phyloP scores from a whole-genome alignment of 1,139 yeast genomes.

The Lodderomyces jiufengensis region DNA sequence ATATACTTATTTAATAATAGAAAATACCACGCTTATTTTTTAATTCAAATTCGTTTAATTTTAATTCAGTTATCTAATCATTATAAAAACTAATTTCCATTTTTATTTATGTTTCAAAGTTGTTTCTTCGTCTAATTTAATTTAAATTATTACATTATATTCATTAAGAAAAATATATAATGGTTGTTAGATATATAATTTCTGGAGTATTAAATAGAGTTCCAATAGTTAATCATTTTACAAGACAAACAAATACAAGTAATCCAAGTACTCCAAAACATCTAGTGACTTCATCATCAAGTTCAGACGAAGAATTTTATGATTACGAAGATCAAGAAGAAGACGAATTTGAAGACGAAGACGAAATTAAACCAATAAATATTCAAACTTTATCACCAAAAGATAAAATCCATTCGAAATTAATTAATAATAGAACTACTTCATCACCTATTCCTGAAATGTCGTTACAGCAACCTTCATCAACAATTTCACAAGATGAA shows the following conservation, averaged over 20 bases:
- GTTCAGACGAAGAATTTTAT: constrained; percentile 1
- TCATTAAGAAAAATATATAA: too few relatives aligned
- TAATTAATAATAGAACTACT: constrained; percentile 9
- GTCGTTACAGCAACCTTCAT: not conserved
- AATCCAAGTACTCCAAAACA: constrained; percentile 1
- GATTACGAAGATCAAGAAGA: constrained; percentile 1
- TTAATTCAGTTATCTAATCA: too few relatives aligned
- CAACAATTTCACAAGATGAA: not conserved
- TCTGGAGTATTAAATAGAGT: constrained; percentile 10
- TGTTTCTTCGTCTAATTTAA: too few relatives aligned
- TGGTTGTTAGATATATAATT: constrained; percentile 13
- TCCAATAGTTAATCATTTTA: constrained; percentile 6
- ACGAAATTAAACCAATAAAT: constrained; percentile 9
- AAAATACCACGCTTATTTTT: too few relatives aligned
- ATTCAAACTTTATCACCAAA: constrained; percentile 10
- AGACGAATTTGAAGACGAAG: constrained; percentile 4
- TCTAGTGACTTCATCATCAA: constrained; percentile 1
- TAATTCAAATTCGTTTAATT: too few relatives aligned
- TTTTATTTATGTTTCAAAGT: too few relatives aligned
- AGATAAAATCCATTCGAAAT: constrained; percentile 13
- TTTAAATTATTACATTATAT: too few relatives aligned
- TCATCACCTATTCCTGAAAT: not conserved
- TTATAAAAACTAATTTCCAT: too few relatives aligned
- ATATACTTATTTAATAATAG: too few relatives aligned
- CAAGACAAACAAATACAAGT: constrained; percentile 6